Conservation (phyloP, 2,329 filamentous ascomycete species). For the Ophiocordyceps australis region DNA sequence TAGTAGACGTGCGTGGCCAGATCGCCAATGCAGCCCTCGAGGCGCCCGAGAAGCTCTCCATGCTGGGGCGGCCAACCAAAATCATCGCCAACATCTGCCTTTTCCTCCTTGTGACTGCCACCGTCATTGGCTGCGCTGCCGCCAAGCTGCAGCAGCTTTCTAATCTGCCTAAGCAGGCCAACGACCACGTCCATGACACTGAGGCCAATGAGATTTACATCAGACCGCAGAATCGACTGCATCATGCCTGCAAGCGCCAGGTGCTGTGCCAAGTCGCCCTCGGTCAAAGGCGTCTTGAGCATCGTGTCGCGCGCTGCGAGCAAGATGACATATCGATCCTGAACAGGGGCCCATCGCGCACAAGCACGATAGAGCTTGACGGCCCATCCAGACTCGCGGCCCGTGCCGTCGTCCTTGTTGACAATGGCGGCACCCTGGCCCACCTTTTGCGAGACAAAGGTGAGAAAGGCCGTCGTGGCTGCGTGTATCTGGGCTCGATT, state of each 20-base stretch:
- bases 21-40: slow-evolving; percentile 76
- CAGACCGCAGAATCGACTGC: slow-evolving; percentile 65
- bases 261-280: slow-evolving; percentile 56
- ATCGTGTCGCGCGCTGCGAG: slow-evolving; percentile 66
- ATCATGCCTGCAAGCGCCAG: slow-evolving; percentile 62
- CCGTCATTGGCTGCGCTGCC: slow-evolving; percentile 15
- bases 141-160: slow-evolving; percentile 53
- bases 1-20: slow-evolving; percentile 94
- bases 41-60: slow-evolving; percentile 45
- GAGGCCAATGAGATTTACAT: slow-evolving; percentile 84
- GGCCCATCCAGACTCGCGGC: slow-evolving; percentile 51
- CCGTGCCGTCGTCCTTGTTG: slow-evolving; percentile 20
- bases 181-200: slow-evolving; percentile 92
- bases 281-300: slow-evolving; percentile 45
- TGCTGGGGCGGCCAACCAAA: slow-evolving; percentile 25
- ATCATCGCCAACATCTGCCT: slow-evolving; percentile 12
- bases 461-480: slow-evolving; percentile 55
- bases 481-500: slow-evolving; percentile 67
- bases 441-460: slow-evolving; percentile 50
- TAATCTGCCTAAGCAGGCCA: slow-evolving; percentile 68
- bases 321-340: slow-evolving; percentile 83
- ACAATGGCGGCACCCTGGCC: slow-evolving; percentile 34
- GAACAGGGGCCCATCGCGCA: slow-evolving; percentile 78
- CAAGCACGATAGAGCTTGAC: slow-evolving; percentile 65
- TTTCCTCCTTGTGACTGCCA: slow-evolving; percentile 13